A percentile compares a stretch with the other conserved stretches of the same genome.
Evolutionary conservation across 2,329 filamentous ascomycete genomes (phyloP).

Genomic region (Pseudogymnoascus sp.): DNA sequence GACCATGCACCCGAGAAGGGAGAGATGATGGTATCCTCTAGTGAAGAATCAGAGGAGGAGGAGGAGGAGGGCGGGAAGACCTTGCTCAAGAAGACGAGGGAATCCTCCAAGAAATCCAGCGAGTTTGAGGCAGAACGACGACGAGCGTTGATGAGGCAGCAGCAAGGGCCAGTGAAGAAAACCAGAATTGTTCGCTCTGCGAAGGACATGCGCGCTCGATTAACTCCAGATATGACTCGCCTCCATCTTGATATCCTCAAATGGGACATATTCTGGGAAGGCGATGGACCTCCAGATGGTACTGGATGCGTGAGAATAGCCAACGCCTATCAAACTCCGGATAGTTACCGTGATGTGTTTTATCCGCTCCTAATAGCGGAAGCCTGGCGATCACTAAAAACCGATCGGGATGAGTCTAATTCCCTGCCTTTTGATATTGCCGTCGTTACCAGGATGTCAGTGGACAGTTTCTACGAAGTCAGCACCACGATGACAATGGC

Average conservation of each 20-base stretch:
- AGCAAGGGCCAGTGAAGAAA: conserved; percentile 72
- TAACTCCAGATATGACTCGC: conserved; percentile 79
- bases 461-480: conserved; percentile 89
- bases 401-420: conserved; percentile 76
- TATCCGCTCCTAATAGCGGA: conserved; percentile 84
- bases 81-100: conserved; percentile 41
- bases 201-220: conserved; percentile 88
- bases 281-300: conserved; percentile 74
- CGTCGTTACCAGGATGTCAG: conserved; percentile 76
- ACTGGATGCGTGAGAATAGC: conserved; percentile 69
- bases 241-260: conserved; percentile 80
- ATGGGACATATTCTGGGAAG: conserved; percentile 91
- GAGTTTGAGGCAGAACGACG: conserved; percentile 41
- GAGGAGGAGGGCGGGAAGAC: conserved; percentile 58
- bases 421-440: conserved; percentile 80
- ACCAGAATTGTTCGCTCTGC: conserved; percentile 69
- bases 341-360: conserved; percentile 81
- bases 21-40: conserved; percentile 80
- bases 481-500: conserved; percentile 69
- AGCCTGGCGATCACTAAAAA: conserved; percentile 91
- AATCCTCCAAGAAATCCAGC: conserved; percentile 24
- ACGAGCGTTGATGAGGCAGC: conserved; percentile 44
- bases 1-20: conserved; percentile 67
- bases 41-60: conserved; percentile 60
- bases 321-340: conserved; percentile 66